phyloP scores from a whole-genome alignment of 2,329 filamentous ascomycete species.

The Fusarium verrucosum region DNA sequence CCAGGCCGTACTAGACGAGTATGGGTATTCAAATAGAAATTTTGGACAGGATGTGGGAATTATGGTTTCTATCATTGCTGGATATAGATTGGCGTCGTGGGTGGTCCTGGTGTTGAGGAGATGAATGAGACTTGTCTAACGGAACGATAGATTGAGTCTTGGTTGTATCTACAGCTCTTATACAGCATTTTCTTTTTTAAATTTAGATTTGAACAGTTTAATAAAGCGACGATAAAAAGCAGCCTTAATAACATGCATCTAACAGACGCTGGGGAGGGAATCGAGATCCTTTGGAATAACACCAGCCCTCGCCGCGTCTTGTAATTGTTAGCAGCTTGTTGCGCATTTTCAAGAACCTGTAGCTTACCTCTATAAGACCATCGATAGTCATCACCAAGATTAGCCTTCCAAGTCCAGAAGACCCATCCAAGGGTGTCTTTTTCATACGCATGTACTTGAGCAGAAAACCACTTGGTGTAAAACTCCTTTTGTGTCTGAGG shows the following conservation, averaged over 20 bases:
- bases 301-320: slow-evolving; percentile 35
- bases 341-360: background rate
- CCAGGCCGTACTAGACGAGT: slow-evolving; percentile 72
- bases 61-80: slow-evolving; percentile 77
- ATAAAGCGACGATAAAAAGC: background rate
- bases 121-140: slow-evolving; percentile 8
- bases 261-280: slow-evolving; percentile 33
- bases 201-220: too few species aligned
- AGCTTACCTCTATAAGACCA: slow-evolving; percentile 41
- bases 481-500: slow-evolving; percentile 36
- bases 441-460: slow-evolving; percentile 41
- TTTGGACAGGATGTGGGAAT: slow-evolving; percentile 83
- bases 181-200: too few species aligned
- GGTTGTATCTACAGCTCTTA: background rate
- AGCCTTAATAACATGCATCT: background rate
- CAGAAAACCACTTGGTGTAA: slow-evolving; percentile 42
- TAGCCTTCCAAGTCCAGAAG: slow-evolving; percentile 42
- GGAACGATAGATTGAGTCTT: background rate
- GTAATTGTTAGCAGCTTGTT: background rate
- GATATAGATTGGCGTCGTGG: slow-evolving; percentile 66
- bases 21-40: slow-evolving; percentile 74
- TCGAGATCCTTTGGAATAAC: slow-evolving; percentile 37
- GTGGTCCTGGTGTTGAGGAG: slow-evolving; percentile 58
- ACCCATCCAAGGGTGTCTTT: slow-evolving; percentile 38
- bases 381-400: slow-evolving; percentile 40